phyloP scores from a whole-genome alignment of 2,329 filamentous ascomycete genomes.

The Niveomyces coronatus region DNA sequence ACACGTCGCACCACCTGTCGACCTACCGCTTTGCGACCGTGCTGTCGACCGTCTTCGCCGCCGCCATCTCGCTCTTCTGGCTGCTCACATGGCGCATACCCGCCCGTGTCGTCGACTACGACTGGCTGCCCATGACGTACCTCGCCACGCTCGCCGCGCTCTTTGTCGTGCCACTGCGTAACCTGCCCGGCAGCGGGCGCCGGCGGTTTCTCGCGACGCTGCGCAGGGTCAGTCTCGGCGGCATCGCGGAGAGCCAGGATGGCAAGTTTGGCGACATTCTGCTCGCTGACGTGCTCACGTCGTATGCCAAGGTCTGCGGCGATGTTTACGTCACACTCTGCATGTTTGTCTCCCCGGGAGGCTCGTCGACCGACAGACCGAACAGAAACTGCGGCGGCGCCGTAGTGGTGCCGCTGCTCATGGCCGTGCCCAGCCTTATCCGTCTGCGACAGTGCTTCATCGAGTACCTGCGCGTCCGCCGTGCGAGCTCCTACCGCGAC shows the following conservation, averaged over 20 bases:
- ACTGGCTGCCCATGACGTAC: slow-evolving; percentile 79
- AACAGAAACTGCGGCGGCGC: slow-evolving; percentile 73
- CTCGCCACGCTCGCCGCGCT: slow-evolving; percentile 61
- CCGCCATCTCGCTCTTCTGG: slow-evolving; percentile 79
- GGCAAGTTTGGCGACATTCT: slow-evolving; percentile 93
- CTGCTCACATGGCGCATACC: slow-evolving; percentile 60
- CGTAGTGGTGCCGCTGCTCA: slow-evolving; percentile 72
- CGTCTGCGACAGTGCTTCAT: slow-evolving; percentile 86
- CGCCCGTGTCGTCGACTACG: slow-evolving; percentile 62
- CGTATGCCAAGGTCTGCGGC: slow-evolving; percentile 83
- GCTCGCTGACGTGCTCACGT: slow-evolving; percentile 87
- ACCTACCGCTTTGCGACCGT: slow-evolving; percentile 77
- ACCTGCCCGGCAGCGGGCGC: slow-evolving; percentile 59
- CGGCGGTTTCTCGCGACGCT: slow-evolving; percentile 66
- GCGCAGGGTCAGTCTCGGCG: slow-evolving; percentile 70
- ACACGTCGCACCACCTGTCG: slow-evolving; percentile 67
- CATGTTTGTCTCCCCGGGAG: slow-evolving; percentile 71
- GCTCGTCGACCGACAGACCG: slow-evolving; percentile 68
- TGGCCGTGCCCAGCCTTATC: slow-evolving; percentile 73
- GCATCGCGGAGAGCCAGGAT: slow-evolving; percentile 74
- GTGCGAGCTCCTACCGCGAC: slow-evolving; percentile 44
- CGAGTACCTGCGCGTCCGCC: slow-evolving; percentile 66
- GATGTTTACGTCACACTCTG: slow-evolving; percentile 83
- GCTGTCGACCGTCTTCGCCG: slow-evolving; percentile 58
- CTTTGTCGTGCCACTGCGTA: slow-evolving; percentile 63